These are phyloP conservation scores for Pichia rugopelliculosa DNA, from an alignment of 805 yeast species.

Conservation along the genomic window DNA sequence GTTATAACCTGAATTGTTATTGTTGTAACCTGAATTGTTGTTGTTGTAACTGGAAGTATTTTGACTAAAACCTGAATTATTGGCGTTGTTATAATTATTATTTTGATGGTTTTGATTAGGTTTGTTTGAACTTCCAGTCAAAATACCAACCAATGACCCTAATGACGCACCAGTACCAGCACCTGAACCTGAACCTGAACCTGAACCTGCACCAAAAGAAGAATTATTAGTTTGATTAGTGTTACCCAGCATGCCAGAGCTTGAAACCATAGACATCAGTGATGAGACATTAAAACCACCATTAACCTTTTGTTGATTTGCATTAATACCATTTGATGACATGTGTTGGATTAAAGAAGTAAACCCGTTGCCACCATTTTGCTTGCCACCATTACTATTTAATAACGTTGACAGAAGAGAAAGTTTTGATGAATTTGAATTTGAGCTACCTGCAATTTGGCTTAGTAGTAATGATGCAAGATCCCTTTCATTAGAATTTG, in stretches of 20 bases:
- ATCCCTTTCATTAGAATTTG: constrained; percentile 24
- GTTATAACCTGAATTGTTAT: background rate
- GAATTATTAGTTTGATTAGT: background rate
- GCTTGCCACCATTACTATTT: constrained; percentile 9
- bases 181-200: no score
- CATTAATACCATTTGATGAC: constrained; percentile 21
- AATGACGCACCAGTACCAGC: constrained; percentile 12
- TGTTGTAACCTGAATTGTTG: background rate
- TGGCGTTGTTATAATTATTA: background rate
- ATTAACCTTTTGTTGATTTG: constrained; percentile 15
- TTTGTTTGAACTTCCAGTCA: constrained; percentile 10
- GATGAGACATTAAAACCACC: constrained; percentile 26
- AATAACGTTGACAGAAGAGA: constrained; percentile 22
- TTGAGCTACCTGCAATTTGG: constrained; percentile 22
- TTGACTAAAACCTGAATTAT: background rate
- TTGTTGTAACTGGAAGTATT: background rate
- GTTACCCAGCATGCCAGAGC: constrained; percentile 6
- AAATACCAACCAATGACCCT: constrained; percentile 17
- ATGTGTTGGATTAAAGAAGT: constrained; percentile 21
- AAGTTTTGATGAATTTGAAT: constrained; percentile 23
- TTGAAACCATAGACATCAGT: constrained; percentile 13
- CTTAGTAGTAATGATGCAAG: constrained; percentile 22
- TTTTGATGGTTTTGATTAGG: background rate
- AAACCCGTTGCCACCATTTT: constrained; percentile 17
- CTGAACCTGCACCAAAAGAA: no score